Evolutionary conservation across 768 basidiomycete species (phyloP), one percentile per base, ranked within the genome.

Genomic region (Pleurotus cornucopiae): DNA sequence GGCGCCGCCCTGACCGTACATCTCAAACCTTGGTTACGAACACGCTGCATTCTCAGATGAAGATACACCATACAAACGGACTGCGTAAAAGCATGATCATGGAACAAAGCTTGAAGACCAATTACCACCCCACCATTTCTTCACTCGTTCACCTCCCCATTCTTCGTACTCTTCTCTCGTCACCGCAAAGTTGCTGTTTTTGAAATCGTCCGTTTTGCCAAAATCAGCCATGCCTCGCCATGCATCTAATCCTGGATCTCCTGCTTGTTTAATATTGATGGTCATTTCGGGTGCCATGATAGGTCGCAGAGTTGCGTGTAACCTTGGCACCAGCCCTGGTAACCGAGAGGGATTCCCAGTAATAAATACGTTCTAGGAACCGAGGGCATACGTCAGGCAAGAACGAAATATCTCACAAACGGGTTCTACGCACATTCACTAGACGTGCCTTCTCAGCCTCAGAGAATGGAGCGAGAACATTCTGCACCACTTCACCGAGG

Each of bases 201-300:
- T 41, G 62, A 89, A 86, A 57, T 77, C 82, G 0, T 74, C 71
- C n/a, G 81, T 81, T 60, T 67, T 69, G 39, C 84, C 82, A 63
- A 88, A 88, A 49, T 78, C 78, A 12, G 91, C 90, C 93, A 99
- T 95, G 5, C 97, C 97, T 41, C 81, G 78, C 95, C 95, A 99
- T 13, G 94, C 88, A 63, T 96, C 93, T 58, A 85, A 61, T 11
- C 71, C 60, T 1, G 90, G 83, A 66, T 97, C 85, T 2, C 64
- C 71, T 1, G 94, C 90, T 1, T 77, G 72, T 34, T 73, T 68
- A 43, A 94, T 80, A 45, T 77, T 67, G 18, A 99, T 78, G 4
- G 81, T 76, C 72, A 89, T 88, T 56, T 88, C 88, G 12, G 92
- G 89, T 0, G 93, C 91, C 6, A 98, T 76, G 49, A 95, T 82